Base-by-base conservation (phyloP, 1,284 basidiomycete species). In the Fomitopsis betulina region DNA sequence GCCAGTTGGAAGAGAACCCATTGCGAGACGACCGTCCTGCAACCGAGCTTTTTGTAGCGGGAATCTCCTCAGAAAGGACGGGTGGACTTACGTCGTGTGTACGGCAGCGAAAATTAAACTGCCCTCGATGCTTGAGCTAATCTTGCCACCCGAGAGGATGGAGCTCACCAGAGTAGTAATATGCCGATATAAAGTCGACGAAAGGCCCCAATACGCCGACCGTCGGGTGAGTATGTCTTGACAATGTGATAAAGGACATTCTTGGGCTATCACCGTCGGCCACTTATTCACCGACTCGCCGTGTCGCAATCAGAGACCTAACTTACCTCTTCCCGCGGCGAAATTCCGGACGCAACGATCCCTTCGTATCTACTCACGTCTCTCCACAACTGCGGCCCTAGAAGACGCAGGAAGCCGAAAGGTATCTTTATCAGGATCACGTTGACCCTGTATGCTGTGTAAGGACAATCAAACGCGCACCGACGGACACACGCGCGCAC, bases 1-100 rank as follows among this genome's bases (percentile, higher is more conserved):
- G 80, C 76, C 9, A 83, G 69, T 43, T 78, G 67, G 57, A 70
- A 79, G 12, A 84, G 72, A 62, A 74, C 69, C 73, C 73, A 75
- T 40, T 74, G 70, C 8, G 69, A 67, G 8, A 74, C 72, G 42
- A 72, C 67, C 7, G 74, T 70, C 4, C 72, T 72, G 57, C 51
- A 27, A 35, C 47, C 27, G 49, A n/a, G 12, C 5, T 5, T 21
- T 19, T 4, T 33, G 17, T 35, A 7, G 35, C 10, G 32, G 21
- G 19, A 3, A 17, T 17, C 17, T 37, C 17, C 19, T 35, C n/a
- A 32, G 25, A 12, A 9, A 35, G 32, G 21, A 37, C 1, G 25
- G 21, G 19, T n/a, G n/a, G 23, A 65, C 70, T 45, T 53, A 72
- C 70, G 73, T 73, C 51, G 72, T 72, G 55, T 74, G 73, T n/a